A percentile compares a stretch with the other conserved stretches of the same genome.
phyloP scores from a whole-genome alignment of 2,329 filamentous ascomycete genomes.

The Cytospora schulzeri region DNA sequence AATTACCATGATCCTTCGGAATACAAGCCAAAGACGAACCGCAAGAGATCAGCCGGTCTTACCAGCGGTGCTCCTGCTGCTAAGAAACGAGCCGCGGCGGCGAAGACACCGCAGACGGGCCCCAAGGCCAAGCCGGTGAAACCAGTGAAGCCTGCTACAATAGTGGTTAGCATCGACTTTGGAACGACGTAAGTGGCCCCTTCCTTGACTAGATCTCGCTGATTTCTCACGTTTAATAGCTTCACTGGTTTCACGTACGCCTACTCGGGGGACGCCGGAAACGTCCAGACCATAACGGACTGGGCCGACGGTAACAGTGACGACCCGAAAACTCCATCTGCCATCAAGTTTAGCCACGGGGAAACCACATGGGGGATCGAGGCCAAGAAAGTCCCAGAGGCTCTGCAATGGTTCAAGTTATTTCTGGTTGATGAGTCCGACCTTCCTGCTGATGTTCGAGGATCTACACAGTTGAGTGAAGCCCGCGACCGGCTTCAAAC shows the following conservation, averaged over 20 bases:
- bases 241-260: slow-evolving; percentile 47
- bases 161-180: slow-evolving; percentile 49
- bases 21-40: background rate
- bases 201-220: slow-evolving; percentile 12
- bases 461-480: slow-evolving; percentile 30
- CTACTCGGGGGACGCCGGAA: slow-evolving; percentile 32
- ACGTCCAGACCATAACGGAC: slow-evolving; percentile 37
- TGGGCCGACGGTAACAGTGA: slow-evolving; percentile 37
- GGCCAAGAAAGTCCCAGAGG: slow-evolving; percentile 30
- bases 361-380: slow-evolving; percentile 38
- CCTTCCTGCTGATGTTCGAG: slow-evolving; percentile 30
- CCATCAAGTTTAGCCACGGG: slow-evolving; percentile 30
- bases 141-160: slow-evolving; percentile 1
- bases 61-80: background rate
- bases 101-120: background rate
- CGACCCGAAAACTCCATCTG: slow-evolving; percentile 37
- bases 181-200: slow-evolving; percentile 45
- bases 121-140: background rate
- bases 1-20: background rate
- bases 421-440: slow-evolving; percentile 40
- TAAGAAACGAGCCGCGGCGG: background rate
- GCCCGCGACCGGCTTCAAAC: slow-evolving; percentile 1
- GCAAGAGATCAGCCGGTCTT: background rate
- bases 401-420: slow-evolving; percentile 47
- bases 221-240: slow-evolving; percentile 28